Conservation (phyloP, 306 rosid genomes). For the Amphicarpaea edgeworthii region DNA sequence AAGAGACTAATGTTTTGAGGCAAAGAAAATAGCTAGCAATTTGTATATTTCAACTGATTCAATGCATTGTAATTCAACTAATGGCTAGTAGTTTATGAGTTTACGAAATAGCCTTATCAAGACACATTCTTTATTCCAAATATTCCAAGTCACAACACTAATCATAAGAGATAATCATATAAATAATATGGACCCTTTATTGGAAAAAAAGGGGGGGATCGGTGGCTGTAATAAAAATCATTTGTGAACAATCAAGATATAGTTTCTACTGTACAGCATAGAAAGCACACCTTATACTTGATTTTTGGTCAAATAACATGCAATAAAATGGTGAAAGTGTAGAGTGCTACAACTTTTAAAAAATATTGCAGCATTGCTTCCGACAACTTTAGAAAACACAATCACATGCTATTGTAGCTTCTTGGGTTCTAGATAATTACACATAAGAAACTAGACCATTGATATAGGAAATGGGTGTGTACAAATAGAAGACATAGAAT, state of each 20-base stretch:
- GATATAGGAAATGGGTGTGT: neutral
- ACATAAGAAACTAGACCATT: no score
- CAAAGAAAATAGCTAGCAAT: neutral
- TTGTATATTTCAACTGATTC: neutral
- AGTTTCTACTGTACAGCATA: neutral
- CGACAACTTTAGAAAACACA: neutral
- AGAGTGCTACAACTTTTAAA: neutral
- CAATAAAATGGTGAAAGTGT: neutral
- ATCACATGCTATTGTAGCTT: neutral
- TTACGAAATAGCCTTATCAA: neutral
- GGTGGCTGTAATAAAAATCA: neutral
- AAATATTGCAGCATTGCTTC: constrained; percentile 8
- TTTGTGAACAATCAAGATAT: neutral
- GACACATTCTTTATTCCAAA: neutral
- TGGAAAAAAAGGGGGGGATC: neutral
- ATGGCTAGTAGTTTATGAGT: neutral
- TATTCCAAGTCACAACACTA: neutral
- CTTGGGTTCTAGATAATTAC: neutral
- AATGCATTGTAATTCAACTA: neutral
- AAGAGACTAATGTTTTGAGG: neutral
- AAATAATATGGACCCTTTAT: neutral
- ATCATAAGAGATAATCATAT: neutral
- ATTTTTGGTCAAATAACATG: neutral
- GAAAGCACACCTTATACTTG: neutral
- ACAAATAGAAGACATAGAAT: constrained; percentile 1